Percentiles rank a stretch among this genome's conserved stretches.
phyloP scores from a whole-genome alignment of 2,329 filamentous ascomycete species.

The Neopestalotiopsis sp. region DNA sequence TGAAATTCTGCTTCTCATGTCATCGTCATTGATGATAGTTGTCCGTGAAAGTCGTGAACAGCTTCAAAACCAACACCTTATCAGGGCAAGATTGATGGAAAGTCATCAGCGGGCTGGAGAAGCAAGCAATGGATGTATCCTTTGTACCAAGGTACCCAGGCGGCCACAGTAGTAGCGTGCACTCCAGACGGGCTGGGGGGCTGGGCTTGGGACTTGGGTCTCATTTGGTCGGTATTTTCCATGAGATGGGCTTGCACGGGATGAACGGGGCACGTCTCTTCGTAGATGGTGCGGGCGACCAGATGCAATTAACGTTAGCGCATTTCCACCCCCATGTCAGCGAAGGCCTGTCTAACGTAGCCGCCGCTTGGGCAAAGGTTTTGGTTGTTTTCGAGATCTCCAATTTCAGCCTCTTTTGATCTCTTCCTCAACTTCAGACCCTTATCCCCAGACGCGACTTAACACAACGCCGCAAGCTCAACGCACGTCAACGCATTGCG shows the following conservation, averaged over 20 bases:
- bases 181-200: background rate
- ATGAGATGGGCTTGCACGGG: constrained; percentile 4
- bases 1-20: too few species aligned
- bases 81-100: too few species aligned
- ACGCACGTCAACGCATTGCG: background rate
- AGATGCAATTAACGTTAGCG: constrained; percentile 18
- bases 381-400: constrained; percentile 37
- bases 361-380: constrained; percentile 27
- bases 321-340: constrained; percentile 14
- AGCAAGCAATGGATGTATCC: too few species aligned
- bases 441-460: background rate
- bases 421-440: constrained; percentile 5
- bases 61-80: too few species aligned
- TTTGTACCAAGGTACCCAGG: too few species aligned
- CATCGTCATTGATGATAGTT: too few species aligned
- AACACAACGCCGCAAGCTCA: background rate
- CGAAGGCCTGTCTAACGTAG: constrained; percentile 15
- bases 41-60: too few species aligned
- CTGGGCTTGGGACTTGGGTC: background rate
- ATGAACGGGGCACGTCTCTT: constrained; percentile 2
- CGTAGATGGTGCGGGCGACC: constrained; percentile 13
- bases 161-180: too few species aligned
- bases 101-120: too few species aligned
- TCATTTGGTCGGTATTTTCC: background rate
- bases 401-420: constrained; percentile 38